phyloP scores from a whole-genome alignment of 768 basidiomycete species.

The Pleurotus sapidus region DNA sequence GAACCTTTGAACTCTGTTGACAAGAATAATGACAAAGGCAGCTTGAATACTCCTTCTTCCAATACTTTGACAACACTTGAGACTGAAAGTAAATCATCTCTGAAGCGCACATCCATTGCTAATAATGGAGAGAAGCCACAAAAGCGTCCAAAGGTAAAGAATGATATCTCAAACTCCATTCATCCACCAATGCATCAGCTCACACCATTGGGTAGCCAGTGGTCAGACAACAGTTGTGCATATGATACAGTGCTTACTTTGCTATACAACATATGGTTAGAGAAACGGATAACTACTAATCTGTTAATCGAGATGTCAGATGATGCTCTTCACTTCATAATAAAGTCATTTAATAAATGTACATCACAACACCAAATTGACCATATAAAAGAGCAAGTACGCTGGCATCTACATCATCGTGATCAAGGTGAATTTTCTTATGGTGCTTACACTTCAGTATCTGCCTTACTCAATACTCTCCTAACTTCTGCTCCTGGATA shows the following conservation, averaged over 20 bases:
- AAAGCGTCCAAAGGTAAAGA: too few species aligned
- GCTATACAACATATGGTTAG: conserved; percentile 18
- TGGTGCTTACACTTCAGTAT: not conserved
- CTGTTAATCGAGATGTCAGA: not conserved
- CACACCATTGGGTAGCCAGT: conserved; percentile 11
- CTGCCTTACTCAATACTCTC: not conserved
- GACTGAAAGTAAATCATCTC: not conserved
- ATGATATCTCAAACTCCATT: too few species aligned
- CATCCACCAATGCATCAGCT: not conserved
- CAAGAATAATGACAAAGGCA: not conserved
- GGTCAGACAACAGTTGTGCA: conserved; percentile 26
- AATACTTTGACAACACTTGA: not conserved
- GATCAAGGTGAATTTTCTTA: not conserved
- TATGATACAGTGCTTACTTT: conserved; percentile 25
- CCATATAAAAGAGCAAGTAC: not conserved
- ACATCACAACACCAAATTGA: not conserved
- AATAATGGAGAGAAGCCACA: too few species aligned
- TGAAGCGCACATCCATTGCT: too few species aligned
- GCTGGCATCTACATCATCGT: not conserved
- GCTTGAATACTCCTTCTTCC: not conserved
- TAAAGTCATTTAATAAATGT: not conserved
- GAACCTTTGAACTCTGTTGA: not conserved
- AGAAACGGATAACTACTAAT: not conserved
- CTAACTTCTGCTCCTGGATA: not conserved
- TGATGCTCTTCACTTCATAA: not conserved